Evolutionary conservation across 2,329 filamentous ascomycete species (phyloP), one percentile per base, ranked within the genome.

Genomic region (Colletotrichum sp.): DNA sequence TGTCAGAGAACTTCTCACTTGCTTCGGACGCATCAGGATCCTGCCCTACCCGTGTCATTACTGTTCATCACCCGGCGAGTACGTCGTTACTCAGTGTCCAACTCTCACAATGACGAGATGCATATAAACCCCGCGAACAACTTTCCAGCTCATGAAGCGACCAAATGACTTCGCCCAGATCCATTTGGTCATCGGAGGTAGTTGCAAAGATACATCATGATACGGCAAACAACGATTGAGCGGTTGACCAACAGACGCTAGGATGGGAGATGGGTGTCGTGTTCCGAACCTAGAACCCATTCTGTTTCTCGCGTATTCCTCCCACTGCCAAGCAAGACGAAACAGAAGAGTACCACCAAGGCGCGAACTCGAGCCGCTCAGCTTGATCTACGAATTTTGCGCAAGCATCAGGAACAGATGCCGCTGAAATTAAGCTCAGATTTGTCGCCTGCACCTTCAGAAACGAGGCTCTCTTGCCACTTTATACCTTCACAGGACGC

Each of bases 401-500:
- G n/a, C n/a, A n/a, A n/a, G n/a, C n/a, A n/a, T n/a, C n/a, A n/a
- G n/a, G n/a, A n/a, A n/a, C n/a, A n/a, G n/a, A n/a, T n/a, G n/a
- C n/a, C n/a, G n/a, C n/a, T n/a, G n/a, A n/a, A n/a, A n/a, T n/a
- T n/a, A n/a, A n/a, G n/a, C n/a, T n/a, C 15, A 38, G 8, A 38
- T 18, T 18, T 18, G 15, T 4, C 0, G 3, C 6, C 9, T n/a
- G 18, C 1, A n/a, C 18, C 38, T 6, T n/a, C 18, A 43, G 0
- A 43, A 6, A 12, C 18, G 0, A n/a, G 9, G 34, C 9, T 10
- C 5, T 3, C 9, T 43, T n/a, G 8, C 38, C 18, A 43, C 0
- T n/a, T n/a, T 43, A 43, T 43, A n/a, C 3, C 38, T 43, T n/a
- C 38, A n/a, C 38, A 9, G 8, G 3, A 43, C 38, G 16, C 38